These are phyloP conservation scores for Candida tetrigidarum DNA, from an alignment of 1,139 yeast genomes.

Conservation along the genomic window DNA sequence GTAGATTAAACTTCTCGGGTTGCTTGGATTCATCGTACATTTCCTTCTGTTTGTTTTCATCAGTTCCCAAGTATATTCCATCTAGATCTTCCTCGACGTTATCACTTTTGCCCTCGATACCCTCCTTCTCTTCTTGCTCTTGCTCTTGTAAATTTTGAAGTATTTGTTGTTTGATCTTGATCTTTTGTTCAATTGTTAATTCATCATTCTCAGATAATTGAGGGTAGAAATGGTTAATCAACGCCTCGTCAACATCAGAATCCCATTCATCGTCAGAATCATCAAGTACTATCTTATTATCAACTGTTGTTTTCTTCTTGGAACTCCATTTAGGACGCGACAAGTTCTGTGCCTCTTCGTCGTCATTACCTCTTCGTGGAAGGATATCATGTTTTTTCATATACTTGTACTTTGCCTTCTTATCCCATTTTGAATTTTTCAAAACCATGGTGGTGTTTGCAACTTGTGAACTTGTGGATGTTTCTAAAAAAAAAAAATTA, in stretches of 20 bases:
- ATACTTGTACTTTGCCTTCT: conserved; percentile 44
- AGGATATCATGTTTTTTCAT: conserved; percentile 45
- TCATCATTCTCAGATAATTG: conserved; percentile 35
- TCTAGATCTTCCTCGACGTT: conserved; percentile 23
- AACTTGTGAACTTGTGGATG: too few relatives aligned
- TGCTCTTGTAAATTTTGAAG: conserved; percentile 31
- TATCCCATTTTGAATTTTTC: conserved; percentile 51
- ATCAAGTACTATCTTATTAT: conserved; percentile 24
- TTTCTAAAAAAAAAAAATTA: too few relatives aligned
- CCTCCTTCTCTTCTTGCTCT: conserved; percentile 16
- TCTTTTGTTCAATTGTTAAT: conserved; percentile 39
- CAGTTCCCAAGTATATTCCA: conserved; percentile 44
- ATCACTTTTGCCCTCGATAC: conserved; percentile 6
- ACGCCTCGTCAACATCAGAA: conserved; percentile 47
- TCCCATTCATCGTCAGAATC: conserved; percentile 49
- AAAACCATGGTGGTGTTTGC: conserved; percentile 41
- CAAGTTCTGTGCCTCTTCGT: conserved; percentile 8
- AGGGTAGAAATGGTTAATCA: conserved; percentile 48
- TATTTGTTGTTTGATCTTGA: conserved; percentile 42
- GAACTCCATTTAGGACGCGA: conserved; percentile 42
- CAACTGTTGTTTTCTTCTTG: conserved; percentile 23
- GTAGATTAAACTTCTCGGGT: conserved; percentile 22
- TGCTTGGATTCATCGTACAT: conserved; percentile 8
- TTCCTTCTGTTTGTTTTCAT: conserved; percentile 15
- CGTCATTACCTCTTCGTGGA: conserved; percentile 16